Evolutionary conservation across 2,329 filamentous ascomycete species (phyloP), one percentile per base, ranked within the genome.

Genomic region (Alternaria arborescens): DNA sequence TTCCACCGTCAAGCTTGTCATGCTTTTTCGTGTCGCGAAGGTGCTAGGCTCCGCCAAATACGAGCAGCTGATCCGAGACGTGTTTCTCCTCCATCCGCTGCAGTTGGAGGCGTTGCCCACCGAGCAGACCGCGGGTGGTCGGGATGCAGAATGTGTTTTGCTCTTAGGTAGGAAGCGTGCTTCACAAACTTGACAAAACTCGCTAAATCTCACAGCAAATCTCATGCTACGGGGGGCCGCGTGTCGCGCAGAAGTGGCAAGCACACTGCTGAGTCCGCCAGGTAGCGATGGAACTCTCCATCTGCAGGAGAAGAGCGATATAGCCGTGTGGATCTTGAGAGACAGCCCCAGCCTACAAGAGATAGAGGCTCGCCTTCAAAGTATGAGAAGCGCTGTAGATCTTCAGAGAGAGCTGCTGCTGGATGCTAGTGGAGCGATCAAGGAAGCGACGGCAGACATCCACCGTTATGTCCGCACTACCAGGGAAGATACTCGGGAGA

Each of bases 141-240:
- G 1, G 22, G 18, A 58, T 11, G 48, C 8, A 38, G 18, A 62
- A 48, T 38, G 5, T 62, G n/a, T 41, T 30, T 4, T 59, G 52
- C 32, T 61, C n/a, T 43, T 62, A 40, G 55, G 55, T 62, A 62
- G 8, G 16, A 44, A 34, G 14, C 28, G 10, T 53, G n/a, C 42
- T 43, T 43, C 24, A 28, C 6, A 14, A 50, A 40, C 14, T 28
- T 20, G 1, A 55, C 10, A 40, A 47, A 3, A 12, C 3, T 47
- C 28, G 14, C 55, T 60, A 60, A 60, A 2, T 36, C 14, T 48
- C 8, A 43, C 22, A 65, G 59, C 20, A 48, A 59, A 62, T 55
- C 12, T 65, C 7, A 48, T 50, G 16, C 46, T 62, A 28, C 34
- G 43, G 18, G 52, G 24, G 22, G 56, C 53, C 18, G 41, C 28